Conservation (phyloP, 208 protist species). For the Acanthamoeba sp. region DNA sequence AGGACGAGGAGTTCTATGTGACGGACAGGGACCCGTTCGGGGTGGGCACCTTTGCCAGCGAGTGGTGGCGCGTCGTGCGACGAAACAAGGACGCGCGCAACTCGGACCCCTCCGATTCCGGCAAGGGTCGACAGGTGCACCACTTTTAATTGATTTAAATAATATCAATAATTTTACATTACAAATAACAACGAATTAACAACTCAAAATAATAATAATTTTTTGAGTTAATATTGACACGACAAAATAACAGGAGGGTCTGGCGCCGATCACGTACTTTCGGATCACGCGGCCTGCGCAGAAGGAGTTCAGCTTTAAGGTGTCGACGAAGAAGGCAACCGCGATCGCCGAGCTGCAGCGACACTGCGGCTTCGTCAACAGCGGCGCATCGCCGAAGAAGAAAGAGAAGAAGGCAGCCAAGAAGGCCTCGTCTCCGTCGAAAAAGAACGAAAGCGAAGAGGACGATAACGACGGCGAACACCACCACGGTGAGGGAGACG, state of each 20-base stretch:
- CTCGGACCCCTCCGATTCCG: background rate
- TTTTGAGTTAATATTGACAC: no score
- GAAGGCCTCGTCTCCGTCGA: background rate
- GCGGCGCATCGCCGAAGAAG: background rate
- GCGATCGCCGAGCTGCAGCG: conserved; percentile 15
- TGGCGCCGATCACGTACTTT: conserved; percentile 27
- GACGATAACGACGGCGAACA: background rate
- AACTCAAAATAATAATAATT: no score
- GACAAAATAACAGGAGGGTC: background rate
- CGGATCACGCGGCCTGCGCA: background rate
- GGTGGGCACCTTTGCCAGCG: conserved; percentile 38
- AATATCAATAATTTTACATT: no score
- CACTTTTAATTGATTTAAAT: no score
- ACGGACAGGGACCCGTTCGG: conserved; percentile 54
- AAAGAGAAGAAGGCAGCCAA: background rate
- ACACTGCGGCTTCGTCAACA: background rate
- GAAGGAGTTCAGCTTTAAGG: conserved; percentile 26
- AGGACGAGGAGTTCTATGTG: conserved; percentile 46
- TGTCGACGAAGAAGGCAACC: background rate
- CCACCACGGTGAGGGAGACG: background rate
- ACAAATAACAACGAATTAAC: no score
- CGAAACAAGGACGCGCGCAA: background rate
- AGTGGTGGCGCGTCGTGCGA: conserved; percentile 37
- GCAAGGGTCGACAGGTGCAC: background rate
- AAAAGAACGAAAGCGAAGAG: conserved; percentile 34